Conservation (phyloP, 2,329 filamentous ascomycete genomes). For the Aspergillus brunneoviolaceus region DNA sequence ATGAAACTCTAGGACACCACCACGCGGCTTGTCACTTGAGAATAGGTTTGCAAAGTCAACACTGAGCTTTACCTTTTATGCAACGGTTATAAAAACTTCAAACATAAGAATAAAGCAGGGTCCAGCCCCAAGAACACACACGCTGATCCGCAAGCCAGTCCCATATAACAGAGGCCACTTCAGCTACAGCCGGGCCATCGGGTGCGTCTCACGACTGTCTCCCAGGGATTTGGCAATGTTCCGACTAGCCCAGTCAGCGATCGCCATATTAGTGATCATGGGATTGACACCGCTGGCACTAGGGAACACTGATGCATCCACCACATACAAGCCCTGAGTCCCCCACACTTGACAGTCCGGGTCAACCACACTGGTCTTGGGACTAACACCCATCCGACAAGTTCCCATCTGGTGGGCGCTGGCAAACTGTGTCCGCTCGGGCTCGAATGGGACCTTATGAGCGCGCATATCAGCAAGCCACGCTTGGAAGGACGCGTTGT, state of each 20-base stretch:
- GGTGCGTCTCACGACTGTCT: constrained; percentile 10
- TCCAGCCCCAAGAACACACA: not conserved
- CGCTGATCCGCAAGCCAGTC: too few species aligned
- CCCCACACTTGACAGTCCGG: constrained; percentile 49
- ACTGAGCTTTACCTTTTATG: too few species aligned
- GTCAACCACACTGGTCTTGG: constrained; percentile 47
- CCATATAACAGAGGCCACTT: too few species aligned
- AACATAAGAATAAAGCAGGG: not conserved
- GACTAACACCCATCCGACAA: constrained; percentile 48
- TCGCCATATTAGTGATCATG: constrained; percentile 54
- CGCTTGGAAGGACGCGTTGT: constrained; percentile 53
- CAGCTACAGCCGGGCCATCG: constrained; percentile 26
- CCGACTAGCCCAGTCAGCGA: constrained; percentile 48
- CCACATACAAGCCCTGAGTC: constrained; percentile 47
- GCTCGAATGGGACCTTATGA: constrained; percentile 46
- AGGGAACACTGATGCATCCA: constrained; percentile 52
- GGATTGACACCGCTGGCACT: constrained; percentile 54
- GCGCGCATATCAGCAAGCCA: constrained; percentile 54
- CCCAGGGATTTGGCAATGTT: constrained; percentile 38
- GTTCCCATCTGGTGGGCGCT: constrained; percentile 55
- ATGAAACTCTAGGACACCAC: too few species aligned
- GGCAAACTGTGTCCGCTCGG: constrained; percentile 46
- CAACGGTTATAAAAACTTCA: too few species aligned
- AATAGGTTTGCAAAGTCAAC: too few species aligned
- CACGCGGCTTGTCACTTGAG: too few species aligned